Conservation (phyloP, 192 early-diverging fungal genomes). For the Umbelopsis vinacea region DNA sequence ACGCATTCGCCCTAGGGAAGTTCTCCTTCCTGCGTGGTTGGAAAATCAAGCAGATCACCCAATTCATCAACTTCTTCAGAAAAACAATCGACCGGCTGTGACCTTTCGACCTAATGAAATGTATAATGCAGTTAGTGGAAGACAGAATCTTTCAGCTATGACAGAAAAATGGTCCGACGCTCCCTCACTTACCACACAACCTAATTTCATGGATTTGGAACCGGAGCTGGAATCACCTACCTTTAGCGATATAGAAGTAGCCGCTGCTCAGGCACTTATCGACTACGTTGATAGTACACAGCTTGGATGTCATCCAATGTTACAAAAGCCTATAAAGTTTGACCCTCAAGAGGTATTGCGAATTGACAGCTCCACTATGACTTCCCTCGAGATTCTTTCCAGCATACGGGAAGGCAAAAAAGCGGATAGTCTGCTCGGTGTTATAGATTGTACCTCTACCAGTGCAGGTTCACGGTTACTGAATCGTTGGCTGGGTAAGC, state of each 20-base stretch:
- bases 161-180: background rate
- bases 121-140: background rate
- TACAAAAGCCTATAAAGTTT: conserved; percentile 68
- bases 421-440: conserved; percentile 67
- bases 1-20: conserved; percentile 85
- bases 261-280: conserved; percentile 60
- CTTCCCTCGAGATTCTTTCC: conserved; percentile 76
- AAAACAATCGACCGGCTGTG: conserved; percentile 16
- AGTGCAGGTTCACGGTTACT: conserved; percentile 78
- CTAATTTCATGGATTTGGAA: background rate
- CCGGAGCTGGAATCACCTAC: background rate
- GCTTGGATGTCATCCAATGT: conserved; percentile 59
- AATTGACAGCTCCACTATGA: conserved; percentile 81
- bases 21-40: conserved; percentile 57
- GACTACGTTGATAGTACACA: conserved; percentile 79
- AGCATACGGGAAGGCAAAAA: conserved; percentile 55
- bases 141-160: background rate
- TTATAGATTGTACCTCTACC: conserved; percentile 82
- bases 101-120: conserved; percentile 26
- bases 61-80: conserved; percentile 13
- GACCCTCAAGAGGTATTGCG: conserved; percentile 60
- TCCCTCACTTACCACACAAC: background rate
- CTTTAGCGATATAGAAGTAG: conserved; percentile 25
- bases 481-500: conserved; percentile 61
- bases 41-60: conserved; percentile 29